Percentiles rank a stretch among this genome's conserved stretches.
Conservation (phyloP, 2,329 filamentous ascomycete genomes). For the Colletotrichum cereale region DNA sequence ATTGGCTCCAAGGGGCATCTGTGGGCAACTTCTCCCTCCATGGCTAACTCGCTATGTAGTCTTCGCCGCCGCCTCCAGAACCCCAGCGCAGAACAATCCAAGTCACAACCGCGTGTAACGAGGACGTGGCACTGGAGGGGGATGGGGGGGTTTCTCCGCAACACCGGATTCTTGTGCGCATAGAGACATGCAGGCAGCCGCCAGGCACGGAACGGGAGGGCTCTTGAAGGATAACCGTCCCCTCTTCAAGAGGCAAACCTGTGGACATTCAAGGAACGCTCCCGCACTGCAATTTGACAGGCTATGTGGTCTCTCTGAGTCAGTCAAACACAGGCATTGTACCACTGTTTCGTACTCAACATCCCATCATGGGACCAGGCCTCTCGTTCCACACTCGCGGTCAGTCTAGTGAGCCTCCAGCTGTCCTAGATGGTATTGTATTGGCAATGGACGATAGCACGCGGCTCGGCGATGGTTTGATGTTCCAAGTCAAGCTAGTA, state of each 20-base stretch:
- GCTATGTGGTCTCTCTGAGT: not conserved
- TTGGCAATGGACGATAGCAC: not conserved
- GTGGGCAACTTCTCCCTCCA: not conserved
- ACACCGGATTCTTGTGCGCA: not conserved
- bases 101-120: not conserved
- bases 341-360: constrained; percentile 18
- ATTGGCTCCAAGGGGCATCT: not conserved
- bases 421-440: not conserved
- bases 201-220: not conserved
- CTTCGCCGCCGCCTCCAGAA: not conserved
- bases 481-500: not conserved
- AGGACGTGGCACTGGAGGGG: not conserved
- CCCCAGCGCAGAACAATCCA: not conserved
- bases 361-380: not conserved
- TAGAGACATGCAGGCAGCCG: not conserved
- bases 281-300: not conserved
- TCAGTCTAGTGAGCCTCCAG: constrained; percentile 3
- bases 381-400: not conserved
- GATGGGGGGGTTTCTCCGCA: not conserved
- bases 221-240: no score
- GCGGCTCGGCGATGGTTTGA: not conserved
- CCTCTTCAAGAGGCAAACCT: not conserved
- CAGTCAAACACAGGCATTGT: constrained; percentile 12
- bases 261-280: not conserved
- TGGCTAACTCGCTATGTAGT: not conserved